A percentile compares a stretch with the other conserved stretches of the same genome.
Evolutionary conservation across 2,329 filamentous ascomycete genomes (phyloP).

Genomic region (Aspergillus sp.): DNA sequence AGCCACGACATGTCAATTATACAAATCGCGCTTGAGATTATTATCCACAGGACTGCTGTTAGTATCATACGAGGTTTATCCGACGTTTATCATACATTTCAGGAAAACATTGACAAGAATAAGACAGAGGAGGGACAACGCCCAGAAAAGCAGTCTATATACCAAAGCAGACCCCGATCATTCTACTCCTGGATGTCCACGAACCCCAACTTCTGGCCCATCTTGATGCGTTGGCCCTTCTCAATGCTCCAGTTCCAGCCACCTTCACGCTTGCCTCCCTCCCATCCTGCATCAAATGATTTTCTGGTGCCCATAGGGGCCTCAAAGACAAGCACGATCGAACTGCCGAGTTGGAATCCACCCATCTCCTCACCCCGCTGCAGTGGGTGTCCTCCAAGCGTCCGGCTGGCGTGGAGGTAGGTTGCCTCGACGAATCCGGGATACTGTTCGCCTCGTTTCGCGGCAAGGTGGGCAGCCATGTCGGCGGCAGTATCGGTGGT

Average conservation of each 20-base stretch:
- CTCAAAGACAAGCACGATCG: conserved; percentile 94
- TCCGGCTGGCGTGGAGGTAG: conserved; percentile 72
- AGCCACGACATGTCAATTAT: neutral
- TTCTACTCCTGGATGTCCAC: conserved; percentile 47
- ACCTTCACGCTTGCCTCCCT: conserved; percentile 55
- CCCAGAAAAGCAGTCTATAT: neutral
- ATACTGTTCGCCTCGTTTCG: conserved; percentile 74
- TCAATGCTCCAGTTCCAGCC: conserved; percentile 86
- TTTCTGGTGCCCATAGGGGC: conserved; percentile 67
- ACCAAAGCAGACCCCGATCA: neutral
- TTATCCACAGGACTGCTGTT: neutral
- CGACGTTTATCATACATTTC: neutral
- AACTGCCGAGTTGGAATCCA: conserved; percentile 92
- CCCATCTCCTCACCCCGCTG: conserved; percentile 95
- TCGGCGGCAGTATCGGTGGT: conserved; percentile 92
- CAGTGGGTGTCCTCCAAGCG: conserved; percentile 80
- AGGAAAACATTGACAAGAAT: neutral
- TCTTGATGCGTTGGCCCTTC: conserved; percentile 82
- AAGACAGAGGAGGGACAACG: neutral
- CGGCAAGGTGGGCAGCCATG: conserved; percentile 76
- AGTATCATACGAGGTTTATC: neutral
- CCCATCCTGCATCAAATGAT: conserved; percentile 61
- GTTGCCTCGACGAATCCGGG: conserved; percentile 91
- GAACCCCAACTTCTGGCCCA: conserved; percentile 81
- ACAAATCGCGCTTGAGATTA: neutral